These are phyloP conservation scores for Naganishia randhawae DNA, from an alignment of 768 basidiomycete genomes.

Conservation along the genomic window DNA sequence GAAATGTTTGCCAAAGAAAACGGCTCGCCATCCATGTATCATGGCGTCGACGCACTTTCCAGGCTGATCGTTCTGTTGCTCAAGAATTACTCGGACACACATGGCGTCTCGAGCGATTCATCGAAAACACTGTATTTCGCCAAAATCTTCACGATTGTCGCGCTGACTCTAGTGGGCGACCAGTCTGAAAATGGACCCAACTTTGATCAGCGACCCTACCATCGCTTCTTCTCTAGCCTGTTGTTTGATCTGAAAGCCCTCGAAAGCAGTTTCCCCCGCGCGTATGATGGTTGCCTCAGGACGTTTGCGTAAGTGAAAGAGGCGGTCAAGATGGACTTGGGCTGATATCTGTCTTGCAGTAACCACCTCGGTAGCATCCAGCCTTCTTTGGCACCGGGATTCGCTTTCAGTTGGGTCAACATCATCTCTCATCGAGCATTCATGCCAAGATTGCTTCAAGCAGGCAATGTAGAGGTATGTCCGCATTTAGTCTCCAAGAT, in stretches of 20 bases:
- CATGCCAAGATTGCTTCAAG: slow-evolving; percentile 86
- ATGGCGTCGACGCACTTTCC: slow-evolving; percentile 90
- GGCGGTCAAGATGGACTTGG: background rate
- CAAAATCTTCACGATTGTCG: slow-evolving; percentile 95
- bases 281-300: slow-evolving; percentile 71
- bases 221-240: slow-evolving; percentile 94
- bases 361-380: slow-evolving; percentile 94
- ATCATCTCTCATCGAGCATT: slow-evolving; percentile 92
- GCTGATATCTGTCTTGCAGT: slow-evolving; percentile 52
- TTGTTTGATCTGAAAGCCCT: slow-evolving; percentile 85
- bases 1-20: slow-evolving; percentile 63
- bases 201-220: slow-evolving; percentile 97
- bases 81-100: slow-evolving; percentile 96
- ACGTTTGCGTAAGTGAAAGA: slow-evolving; percentile 67
- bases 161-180: slow-evolving; percentile 86
- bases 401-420: slow-evolving; percentile 97
- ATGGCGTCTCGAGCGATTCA: slow-evolving; percentile 82
- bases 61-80: slow-evolving; percentile 94
- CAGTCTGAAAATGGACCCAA: slow-evolving; percentile 87
- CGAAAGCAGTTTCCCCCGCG: slow-evolving; percentile 76
- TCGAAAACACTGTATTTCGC: slow-evolving; percentile 94
- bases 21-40: slow-evolving; percentile 70
- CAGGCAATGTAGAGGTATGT: slow-evolving; percentile 74
- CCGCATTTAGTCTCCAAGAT: slow-evolving; percentile 25
- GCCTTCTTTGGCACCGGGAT: slow-evolving; percentile 93